Conservation (phyloP, 352 stramenopile species). For the Ophiocytium majus region DNA sequence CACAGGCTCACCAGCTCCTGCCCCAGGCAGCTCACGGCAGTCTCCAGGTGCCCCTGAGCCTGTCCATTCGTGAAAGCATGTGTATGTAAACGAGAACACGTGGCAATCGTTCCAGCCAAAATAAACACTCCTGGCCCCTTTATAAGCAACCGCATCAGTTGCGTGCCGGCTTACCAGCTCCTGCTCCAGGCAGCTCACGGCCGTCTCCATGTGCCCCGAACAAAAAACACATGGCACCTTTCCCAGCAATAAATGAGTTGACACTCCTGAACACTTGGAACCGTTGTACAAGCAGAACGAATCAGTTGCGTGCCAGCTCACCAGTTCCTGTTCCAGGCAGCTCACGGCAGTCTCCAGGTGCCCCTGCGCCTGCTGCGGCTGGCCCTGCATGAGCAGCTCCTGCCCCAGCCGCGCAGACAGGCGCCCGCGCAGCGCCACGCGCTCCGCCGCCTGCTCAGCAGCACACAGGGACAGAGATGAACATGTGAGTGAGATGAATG, state of each 20-base stretch:
- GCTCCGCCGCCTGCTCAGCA: not conserved
- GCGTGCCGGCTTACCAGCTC: not conserved
- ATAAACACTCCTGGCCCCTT: not conserved
- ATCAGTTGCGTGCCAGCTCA: not conserved
- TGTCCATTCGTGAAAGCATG: too few relatives aligned
- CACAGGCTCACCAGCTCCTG: constrained; percentile 9
- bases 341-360: not conserved
- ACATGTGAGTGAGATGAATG: too few relatives aligned
- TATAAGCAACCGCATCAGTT: not conserved
- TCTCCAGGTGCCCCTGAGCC: not conserved
- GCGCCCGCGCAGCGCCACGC: not conserved
- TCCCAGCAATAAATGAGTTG: too few relatives aligned
- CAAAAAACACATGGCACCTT: too few relatives aligned
- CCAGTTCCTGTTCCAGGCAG: constrained; percentile 15
- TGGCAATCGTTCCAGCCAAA: too few relatives aligned
- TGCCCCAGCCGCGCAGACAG: constrained; percentile 16
- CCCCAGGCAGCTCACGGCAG: not conserved
- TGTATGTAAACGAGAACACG: too few relatives aligned
- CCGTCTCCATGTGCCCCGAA: too few relatives aligned
- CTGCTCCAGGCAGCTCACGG: not conserved
- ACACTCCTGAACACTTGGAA: not conserved
- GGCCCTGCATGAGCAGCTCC: constrained; percentile 19
- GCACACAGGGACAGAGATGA: too few relatives aligned
- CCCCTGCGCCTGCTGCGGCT: not conserved
- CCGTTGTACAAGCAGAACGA: not conserved